phyloP scores from a whole-genome alignment of 108 stramenopile species.

The Fragilariopsis cylindrus region DNA sequence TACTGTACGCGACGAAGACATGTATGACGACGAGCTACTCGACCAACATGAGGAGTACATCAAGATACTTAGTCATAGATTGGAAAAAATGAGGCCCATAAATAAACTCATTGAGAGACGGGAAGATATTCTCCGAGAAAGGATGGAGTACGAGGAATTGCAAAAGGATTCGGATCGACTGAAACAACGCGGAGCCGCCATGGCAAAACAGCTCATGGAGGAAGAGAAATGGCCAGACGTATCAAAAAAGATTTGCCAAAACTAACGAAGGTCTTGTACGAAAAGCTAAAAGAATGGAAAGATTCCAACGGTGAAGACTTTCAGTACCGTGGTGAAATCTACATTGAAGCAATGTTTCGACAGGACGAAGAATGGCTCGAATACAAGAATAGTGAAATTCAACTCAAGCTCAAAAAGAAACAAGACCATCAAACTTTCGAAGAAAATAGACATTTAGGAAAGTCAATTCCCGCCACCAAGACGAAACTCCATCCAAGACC shows the following conservation, averaged over 20 bases:
- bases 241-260: constrained; percentile 86
- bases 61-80: constrained; percentile 48
- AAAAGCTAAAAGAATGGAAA: constrained; percentile 76
- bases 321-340: constrained; percentile 62
- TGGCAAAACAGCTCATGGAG: constrained; percentile 87
- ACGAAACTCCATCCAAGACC: constrained; percentile 1
- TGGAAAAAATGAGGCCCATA: constrained; percentile 86
- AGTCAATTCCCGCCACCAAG: background rate
- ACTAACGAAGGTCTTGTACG: constrained; percentile 56
- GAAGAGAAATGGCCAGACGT: constrained; percentile 90
- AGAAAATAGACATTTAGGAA: constrained; percentile 28
- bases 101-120: constrained; percentile 84
- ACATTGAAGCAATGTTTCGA: constrained; percentile 60
- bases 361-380: constrained; percentile 83
- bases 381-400: constrained; percentile 72
- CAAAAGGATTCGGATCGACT: constrained; percentile 88
- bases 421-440: constrained; percentile 55
- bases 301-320: constrained; percentile 62
- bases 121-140: constrained; percentile 76
- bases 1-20: constrained; percentile 58
- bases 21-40: constrained; percentile 82
- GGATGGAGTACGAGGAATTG: constrained; percentile 77
- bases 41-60: constrained; percentile 81
- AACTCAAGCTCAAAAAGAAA: constrained; percentile 73
- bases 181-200: constrained; percentile 80